Evolutionary conservation across 73 alveolate species (phyloP).

Genomic region (Tetrahymena borealis): DNA sequence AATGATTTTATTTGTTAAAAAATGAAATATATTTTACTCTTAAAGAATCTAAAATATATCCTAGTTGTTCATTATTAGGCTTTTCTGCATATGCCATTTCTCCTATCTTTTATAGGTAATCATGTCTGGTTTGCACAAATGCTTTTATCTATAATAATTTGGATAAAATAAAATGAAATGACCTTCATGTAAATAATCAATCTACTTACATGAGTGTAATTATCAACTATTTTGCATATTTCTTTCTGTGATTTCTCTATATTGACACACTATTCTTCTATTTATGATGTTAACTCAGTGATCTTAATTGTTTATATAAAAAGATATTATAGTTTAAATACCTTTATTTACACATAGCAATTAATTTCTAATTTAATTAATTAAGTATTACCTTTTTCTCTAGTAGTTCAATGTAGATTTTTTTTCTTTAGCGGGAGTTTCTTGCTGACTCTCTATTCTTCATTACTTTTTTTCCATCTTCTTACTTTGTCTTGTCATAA

Average conservation of each 20-base stretch:
- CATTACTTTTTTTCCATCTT: conserved; percentile 36
- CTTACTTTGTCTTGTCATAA: neutral
- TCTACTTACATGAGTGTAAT: conserved; percentile 20
- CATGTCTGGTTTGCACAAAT: neutral
- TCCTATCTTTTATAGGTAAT: neutral
- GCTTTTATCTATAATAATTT: neutral
- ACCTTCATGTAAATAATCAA: neutral
- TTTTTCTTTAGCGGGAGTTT: conserved; percentile 49
- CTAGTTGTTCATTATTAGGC: neutral
- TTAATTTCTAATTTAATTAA: conserved; percentile 1
- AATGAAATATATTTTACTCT: neutral
- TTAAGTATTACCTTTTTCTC: conserved; percentile 51
- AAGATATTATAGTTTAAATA: neutral
- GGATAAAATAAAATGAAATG: neutral
- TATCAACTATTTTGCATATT: conserved; percentile 7
- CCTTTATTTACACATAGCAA: conserved; percentile 1
- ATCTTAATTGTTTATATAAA: neutral
- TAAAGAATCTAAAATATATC: neutral
- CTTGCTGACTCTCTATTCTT: conserved; percentile 53
- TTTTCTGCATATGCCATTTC: neutral
- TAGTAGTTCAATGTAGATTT: conserved; percentile 31
- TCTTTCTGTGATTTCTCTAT: conserved; percentile 15
- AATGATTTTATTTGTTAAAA: neutral
- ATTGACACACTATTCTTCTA: conserved; percentile 18
- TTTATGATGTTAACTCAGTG: conserved; percentile 12